Evolutionary conservation across 1,284 basidiomycete species (phyloP).

Genomic region (Vanrija sp.): DNA sequence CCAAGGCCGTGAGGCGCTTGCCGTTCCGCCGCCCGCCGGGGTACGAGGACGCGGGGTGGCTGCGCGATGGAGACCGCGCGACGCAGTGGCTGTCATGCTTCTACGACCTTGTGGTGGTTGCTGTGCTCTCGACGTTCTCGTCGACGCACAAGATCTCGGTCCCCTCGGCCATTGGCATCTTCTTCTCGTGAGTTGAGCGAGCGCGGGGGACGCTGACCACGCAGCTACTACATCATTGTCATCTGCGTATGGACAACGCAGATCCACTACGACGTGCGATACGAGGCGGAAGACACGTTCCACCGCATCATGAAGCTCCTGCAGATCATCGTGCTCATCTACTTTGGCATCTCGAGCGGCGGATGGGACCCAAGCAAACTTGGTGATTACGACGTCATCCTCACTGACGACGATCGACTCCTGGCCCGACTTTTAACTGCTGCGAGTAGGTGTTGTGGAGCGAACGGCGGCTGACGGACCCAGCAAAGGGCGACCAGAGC

Average conservation of each 20-base stretch:
- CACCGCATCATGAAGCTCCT: conserved; percentile 23
- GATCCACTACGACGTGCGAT: conserved; percentile 26
- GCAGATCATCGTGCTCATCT: conserved; percentile 26
- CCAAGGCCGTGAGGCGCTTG: no score
- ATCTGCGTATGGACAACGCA: conserved; percentile 28
- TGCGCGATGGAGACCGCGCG: no score
- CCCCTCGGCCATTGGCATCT: conserved; percentile 21
- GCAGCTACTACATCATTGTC: conserved; percentile 21
- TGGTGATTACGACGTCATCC: background rate
- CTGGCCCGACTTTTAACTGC: background rate
- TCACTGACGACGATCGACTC: background rate
- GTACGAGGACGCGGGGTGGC: no score
- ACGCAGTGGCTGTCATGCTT: background rate
- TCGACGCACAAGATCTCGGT: conserved; percentile 24
- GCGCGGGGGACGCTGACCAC: background rate
- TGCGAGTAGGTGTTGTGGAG: background rate
- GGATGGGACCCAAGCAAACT: conserved; percentile 22
- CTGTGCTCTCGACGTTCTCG: conserved; percentile 29
- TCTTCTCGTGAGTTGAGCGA: conserved; percentile 17
- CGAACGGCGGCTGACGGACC: background rate
- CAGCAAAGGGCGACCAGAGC: conserved; percentile 6
- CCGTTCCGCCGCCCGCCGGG: no score
- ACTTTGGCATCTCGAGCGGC: conserved; percentile 28
- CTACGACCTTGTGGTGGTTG: conserved; percentile 31
- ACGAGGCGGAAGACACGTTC: conserved; percentile 23